Percentiles rank a stretch among this genome's conserved stretches.
Conservation (phyloP, 2,329 filamentous ascomycete genomes). For the Ustilaginoidea virens region DNA sequence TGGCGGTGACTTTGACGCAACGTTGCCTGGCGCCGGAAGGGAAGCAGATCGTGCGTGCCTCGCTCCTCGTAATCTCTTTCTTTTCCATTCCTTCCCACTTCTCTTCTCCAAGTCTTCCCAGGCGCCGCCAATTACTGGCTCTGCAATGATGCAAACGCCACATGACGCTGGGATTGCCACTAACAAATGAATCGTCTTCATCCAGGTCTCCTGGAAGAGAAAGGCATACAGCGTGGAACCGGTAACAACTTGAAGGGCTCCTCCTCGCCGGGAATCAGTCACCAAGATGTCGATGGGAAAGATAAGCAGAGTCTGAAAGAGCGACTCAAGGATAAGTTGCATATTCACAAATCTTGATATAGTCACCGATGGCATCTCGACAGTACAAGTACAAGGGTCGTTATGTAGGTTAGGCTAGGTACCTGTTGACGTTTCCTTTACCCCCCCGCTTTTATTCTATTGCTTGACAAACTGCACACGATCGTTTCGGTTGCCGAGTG, state of each 20-base stretch:
- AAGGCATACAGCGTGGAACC: slow-evolving; percentile 12
- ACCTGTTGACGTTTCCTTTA: too few species aligned
- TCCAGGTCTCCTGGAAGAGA: slow-evolving; percentile 19
- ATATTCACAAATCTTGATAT: slow-evolving; percentile 22
- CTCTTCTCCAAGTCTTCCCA: not conserved
- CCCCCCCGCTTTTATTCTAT: too few species aligned
- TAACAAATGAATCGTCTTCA: slow-evolving; percentile 3
- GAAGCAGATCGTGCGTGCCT: slow-evolving; percentile 47
- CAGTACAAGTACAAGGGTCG: not conserved
- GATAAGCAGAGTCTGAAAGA: slow-evolving; percentile 40
- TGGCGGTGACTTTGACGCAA: slow-evolving; percentile 52
- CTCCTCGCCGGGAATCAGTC: slow-evolving; percentile 1
- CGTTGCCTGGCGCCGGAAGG: slow-evolving; percentile 44
- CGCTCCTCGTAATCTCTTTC: not conserved
- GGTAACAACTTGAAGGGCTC: slow-evolving; percentile 1
- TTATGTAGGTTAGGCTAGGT: too few species aligned
- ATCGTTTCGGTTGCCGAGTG: too few species aligned
- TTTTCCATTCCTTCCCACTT: too few species aligned
- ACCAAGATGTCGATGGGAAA: too few species aligned
- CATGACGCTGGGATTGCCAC: not conserved
- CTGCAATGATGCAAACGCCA: not conserved
- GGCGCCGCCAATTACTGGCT: not conserved
- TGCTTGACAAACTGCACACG: too few species aligned
- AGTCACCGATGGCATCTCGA: not conserved
- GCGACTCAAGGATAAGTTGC: slow-evolving; percentile 56